These are phyloP conservation scores for Vitis rotundifolia DNA, from an alignment of 164 flowering plant species.

Conservation along the genomic window DNA sequence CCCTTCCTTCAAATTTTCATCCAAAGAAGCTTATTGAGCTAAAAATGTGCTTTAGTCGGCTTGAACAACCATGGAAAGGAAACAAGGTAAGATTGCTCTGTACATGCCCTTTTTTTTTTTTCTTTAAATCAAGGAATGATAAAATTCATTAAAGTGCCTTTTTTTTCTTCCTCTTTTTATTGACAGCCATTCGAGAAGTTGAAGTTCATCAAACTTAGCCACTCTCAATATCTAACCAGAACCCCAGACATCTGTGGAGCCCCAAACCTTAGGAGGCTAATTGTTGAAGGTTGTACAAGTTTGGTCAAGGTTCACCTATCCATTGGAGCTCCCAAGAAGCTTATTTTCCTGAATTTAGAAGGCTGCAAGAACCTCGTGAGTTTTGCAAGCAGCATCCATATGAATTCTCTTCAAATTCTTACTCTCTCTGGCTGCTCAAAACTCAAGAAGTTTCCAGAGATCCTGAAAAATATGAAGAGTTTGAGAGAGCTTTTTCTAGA, in stretches of 20 bases:
- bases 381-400: slow-evolving; percentile 1
- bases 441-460: too few species aligned
- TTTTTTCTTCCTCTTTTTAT: background rate
- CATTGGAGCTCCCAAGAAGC: slow-evolving; percentile 13
- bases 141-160: background rate
- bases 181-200: slow-evolving; percentile 6
- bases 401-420: background rate
- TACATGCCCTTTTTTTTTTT: too few species aligned
- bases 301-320: slow-evolving; percentile 23
- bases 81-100: slow-evolving; percentile 3
- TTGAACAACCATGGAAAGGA: slow-evolving; percentile 18
- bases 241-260: slow-evolving; percentile 14
- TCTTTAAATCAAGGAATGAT: background rate
- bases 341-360: slow-evolving; percentile 11
- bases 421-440: too few species aligned
- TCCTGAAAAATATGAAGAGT: too few species aligned
- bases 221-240: slow-evolving; percentile 10
- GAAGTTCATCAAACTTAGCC: slow-evolving; percentile 21
- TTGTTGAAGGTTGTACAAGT: slow-evolving; percentile 16
- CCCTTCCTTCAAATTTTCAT: slow-evolving; percentile 10
- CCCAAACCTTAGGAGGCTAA: slow-evolving; percentile 21
- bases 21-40: slow-evolving; percentile 17
- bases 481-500: too few species aligned
- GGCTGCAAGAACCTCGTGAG: slow-evolving; percentile 15
- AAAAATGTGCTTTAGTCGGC: slow-evolving; percentile 8